phyloP scores from a whole-genome alignment of 2,329 filamentous ascomycete species.

The Amauroascus verrucosus region DNA sequence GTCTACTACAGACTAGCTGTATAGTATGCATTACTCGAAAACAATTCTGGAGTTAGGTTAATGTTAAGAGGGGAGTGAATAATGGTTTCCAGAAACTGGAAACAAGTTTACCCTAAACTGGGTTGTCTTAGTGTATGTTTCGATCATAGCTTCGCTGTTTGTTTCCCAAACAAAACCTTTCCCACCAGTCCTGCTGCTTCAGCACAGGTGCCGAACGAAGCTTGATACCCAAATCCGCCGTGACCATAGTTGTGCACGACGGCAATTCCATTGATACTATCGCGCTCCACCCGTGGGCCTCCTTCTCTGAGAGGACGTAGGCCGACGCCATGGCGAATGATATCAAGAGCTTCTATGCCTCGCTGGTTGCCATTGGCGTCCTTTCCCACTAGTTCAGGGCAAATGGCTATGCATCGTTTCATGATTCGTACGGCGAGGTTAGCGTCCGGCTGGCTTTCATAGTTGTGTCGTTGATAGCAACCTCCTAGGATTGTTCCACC shows the following conservation, averaged over 20 bases:
- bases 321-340: constrained; percentile 74
- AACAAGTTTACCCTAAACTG: background rate
- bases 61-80: too few relatives aligned
- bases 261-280: constrained; percentile 52
- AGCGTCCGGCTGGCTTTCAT: constrained; percentile 68
- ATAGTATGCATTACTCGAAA: too few relatives aligned
- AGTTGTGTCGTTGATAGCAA: constrained; percentile 67
- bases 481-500: constrained; percentile 83
- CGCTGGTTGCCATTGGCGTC: constrained; percentile 23
- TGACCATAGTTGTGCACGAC: constrained; percentile 39
- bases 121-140: background rate
- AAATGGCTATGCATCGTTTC: constrained; percentile 46
- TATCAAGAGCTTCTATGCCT: constrained; percentile 60
- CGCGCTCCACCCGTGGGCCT: constrained; percentile 66
- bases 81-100: too few relatives aligned
- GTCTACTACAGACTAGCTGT: too few relatives aligned
- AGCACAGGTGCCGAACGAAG: constrained; percentile 59
- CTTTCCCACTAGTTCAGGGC: constrained; percentile 42
- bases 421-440: constrained; percentile 76
- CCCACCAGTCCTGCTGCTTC: constrained; percentile 56
- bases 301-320: constrained; percentile 63
- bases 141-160: constrained; percentile 25
- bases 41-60: background rate
- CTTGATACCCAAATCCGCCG: constrained; percentile 53
- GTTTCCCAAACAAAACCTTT: constrained; percentile 33